Conservation (phyloP, 2,329 filamentous ascomycete species). For the Talaromyces sp. region DNA sequence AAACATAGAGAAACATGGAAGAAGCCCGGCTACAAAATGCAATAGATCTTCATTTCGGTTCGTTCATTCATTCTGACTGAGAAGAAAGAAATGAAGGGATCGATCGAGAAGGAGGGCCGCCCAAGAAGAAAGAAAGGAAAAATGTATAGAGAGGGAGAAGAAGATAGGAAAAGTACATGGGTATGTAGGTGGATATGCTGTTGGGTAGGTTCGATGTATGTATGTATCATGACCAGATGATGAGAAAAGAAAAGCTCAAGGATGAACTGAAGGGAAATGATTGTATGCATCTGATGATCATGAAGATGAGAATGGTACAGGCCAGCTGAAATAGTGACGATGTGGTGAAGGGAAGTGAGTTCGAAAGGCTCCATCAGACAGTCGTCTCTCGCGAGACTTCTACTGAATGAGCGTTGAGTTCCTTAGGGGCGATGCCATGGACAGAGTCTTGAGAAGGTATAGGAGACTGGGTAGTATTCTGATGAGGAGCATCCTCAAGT, state of each 20-base stretch:
- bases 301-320: not conserved
- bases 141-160: not conserved
- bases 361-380: conserved; percentile 23
- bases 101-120: not conserved
- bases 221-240: not conserved
- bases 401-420: conserved; percentile 38
- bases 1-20: not conserved
- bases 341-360: no score
- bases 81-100: not conserved
- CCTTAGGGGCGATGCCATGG: conserved; percentile 32
- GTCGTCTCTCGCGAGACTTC: conserved; percentile 34
- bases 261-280: not conserved
- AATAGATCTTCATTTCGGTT: not conserved
- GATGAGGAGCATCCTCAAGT: conserved; percentile 21
- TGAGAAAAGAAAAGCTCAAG: not conserved
- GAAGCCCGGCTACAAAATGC: conserved; percentile 5
- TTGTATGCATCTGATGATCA: not conserved
- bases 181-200: not conserved
- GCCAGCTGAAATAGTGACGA: conserved; percentile 5
- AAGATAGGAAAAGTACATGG: not conserved
- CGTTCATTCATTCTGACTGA: not conserved
- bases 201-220: not conserved
- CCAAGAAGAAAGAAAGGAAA: not conserved
- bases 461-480: conserved; percentile 15
- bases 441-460: conserved; percentile 21